Percentiles rank a stretch among this genome's conserved stretches.
phyloP scores from a whole-genome alignment of 495 filamentous ascomycete species.

The Zalerion maritima region DNA sequence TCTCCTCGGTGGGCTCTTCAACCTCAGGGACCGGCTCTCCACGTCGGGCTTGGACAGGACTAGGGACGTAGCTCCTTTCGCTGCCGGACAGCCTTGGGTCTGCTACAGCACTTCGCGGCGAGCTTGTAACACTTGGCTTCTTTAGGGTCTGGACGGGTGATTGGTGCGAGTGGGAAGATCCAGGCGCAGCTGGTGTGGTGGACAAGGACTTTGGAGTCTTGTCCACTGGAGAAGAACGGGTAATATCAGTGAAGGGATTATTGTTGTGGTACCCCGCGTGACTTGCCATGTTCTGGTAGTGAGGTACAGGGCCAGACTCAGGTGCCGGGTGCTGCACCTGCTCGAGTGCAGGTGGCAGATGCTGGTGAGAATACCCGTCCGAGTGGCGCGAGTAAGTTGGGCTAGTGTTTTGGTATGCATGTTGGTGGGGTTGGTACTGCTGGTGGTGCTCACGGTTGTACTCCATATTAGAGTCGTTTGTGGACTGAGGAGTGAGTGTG shows the following conservation, averaged over 20 bases:
- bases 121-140: constrained; percentile 20
- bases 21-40: no score
- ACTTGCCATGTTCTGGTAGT: no score
- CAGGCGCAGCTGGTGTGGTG: constrained; percentile 21
- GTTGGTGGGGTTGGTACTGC: constrained; percentile 19
- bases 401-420: no score
- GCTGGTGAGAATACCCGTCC: no score
- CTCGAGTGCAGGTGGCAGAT: no score
- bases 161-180: constrained; percentile 12
- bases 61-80: constrained; percentile 22
- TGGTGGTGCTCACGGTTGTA: constrained; percentile 15
- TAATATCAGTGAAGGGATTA: constrained; percentile 20
- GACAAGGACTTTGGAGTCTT: constrained; percentile 27
- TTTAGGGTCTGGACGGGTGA: constrained; percentile 22
- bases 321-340: no score
- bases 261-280: constrained; percentile 14
- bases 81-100: constrained; percentile 17
- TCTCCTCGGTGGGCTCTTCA: no score
- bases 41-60: constrained; percentile 12
- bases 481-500: constrained; percentile 24
- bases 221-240: constrained; percentile 19
- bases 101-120: constrained; percentile 13
- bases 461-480: no score
- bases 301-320: no score
- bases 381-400: no score